These are phyloP conservation scores for Hymenoscyphus repandus DNA, from an alignment of 2,329 filamentous ascomycete genomes.

Conservation along the genomic window DNA sequence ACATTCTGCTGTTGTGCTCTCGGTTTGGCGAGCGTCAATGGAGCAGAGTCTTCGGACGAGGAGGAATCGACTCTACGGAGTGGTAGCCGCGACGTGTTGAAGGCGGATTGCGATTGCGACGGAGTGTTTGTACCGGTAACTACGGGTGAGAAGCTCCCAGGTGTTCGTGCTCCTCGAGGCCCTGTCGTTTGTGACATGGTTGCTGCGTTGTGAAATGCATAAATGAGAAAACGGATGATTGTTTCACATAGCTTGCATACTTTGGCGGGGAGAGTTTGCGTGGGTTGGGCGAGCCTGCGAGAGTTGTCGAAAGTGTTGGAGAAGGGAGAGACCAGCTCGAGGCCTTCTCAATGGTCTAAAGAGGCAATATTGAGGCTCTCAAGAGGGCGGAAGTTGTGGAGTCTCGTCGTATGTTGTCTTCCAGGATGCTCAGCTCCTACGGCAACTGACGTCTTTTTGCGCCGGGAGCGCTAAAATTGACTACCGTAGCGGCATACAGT, in stretches of 20 bases:
- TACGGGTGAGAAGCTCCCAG: conserved; percentile 30
- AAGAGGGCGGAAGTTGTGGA: not conserved
- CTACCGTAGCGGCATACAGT: too few relatives aligned
- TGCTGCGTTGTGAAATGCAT: conserved; percentile 18
- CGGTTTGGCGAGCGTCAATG: conserved; percentile 43
- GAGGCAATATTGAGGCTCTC: conserved; percentile 5
- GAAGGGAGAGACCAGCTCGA: not conserved
- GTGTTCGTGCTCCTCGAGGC: conserved; percentile 24
- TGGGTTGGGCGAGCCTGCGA: not conserved
- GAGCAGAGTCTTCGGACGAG: conserved; percentile 38
- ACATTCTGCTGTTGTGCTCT: conserved; percentile 32
- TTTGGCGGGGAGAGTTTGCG: not conserved
- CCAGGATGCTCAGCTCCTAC: not conserved
- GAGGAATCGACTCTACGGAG: conserved; percentile 42
- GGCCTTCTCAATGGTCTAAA: not conserved
- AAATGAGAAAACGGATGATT: conserved; percentile 5
- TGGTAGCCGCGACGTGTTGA: conserved; percentile 32
- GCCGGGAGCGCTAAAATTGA: not conserved
- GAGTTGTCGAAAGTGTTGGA: not conserved
- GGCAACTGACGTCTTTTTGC: not conserved
- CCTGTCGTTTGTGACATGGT: conserved; percentile 24
- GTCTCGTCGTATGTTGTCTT: not conserved
- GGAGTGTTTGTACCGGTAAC: conserved; percentile 19
- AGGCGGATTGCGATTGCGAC: conserved; percentile 14
- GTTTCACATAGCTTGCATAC: conserved; percentile 23